A percentile compares a stretch with the other conserved stretches of the same genome.
Conservation (phyloP, 495 filamentous ascomycete genomes). For the Talaromyces thailandensis region DNA sequence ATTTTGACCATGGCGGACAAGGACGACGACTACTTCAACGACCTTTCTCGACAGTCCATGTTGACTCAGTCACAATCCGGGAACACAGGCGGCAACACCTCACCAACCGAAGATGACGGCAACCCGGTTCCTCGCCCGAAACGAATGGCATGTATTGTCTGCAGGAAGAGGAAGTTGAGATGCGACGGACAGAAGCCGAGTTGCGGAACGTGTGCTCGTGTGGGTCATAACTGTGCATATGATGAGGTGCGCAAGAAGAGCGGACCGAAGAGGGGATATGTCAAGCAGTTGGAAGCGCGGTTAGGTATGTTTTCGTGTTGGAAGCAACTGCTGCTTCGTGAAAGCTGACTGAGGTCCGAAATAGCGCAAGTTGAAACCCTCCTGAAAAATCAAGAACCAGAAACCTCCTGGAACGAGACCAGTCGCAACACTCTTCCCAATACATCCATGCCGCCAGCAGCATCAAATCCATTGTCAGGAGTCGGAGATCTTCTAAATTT, state of each 20-base stretch:
- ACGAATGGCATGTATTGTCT: slow-evolving; percentile 94
- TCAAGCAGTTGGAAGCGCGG: slow-evolving; percentile 92
- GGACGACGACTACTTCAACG: slow-evolving; percentile 41
- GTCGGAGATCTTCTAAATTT: slow-evolving; percentile 14
- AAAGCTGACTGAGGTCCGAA: neutral
- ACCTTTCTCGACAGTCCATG: slow-evolving; percentile 39
- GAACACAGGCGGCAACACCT: slow-evolving; percentile 20
- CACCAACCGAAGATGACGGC: slow-evolving; percentile 41
- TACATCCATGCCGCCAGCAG: slow-evolving; percentile 12
- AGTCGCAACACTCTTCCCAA: slow-evolving; percentile 8
- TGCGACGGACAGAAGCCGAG: slow-evolving; percentile 66
- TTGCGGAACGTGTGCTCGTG: slow-evolving; percentile 83
- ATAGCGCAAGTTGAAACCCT: slow-evolving; percentile 91
- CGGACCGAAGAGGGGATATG: slow-evolving; percentile 94
- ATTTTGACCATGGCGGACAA: slow-evolving; percentile 15
- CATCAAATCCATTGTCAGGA: slow-evolving; percentile 12
- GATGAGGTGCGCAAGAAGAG: slow-evolving; percentile 97
- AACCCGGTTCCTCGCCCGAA: slow-evolving; percentile 71
- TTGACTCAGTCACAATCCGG: slow-evolving; percentile 19
- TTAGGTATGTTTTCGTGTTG: slow-evolving; percentile 52
- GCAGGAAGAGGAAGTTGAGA: slow-evolving; percentile 84
- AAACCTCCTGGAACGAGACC: slow-evolving; percentile 10
- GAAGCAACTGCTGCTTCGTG: neutral
- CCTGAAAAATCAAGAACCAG: slow-evolving; percentile 54
- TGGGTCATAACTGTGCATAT: slow-evolving; percentile 88